Percentiles rank a stretch among this genome's conserved stretches.
Evolutionary conservation across 306 rosid genomes (phyloP).

Genomic region (Erythrophleum fordii): DNA sequence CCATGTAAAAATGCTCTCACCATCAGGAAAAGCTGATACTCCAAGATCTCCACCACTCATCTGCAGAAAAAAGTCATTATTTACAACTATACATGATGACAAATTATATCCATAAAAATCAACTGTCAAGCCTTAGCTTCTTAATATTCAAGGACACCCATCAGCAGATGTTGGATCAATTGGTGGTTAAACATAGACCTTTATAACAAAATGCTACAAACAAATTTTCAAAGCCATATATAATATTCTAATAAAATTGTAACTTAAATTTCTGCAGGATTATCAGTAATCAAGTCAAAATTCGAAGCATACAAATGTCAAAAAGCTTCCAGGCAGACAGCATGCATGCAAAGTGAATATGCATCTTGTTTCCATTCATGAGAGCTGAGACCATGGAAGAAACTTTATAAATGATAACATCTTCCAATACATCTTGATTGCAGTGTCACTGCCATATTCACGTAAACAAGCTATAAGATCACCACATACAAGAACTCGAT

Average conservation of each 20-base stretch:
- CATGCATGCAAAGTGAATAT: background rate
- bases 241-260: background rate
- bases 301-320: background rate
- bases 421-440: background rate
- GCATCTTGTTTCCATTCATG: background rate
- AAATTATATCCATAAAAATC: conserved; percentile 4
- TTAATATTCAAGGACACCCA: conserved; percentile 11
- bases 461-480: background rate
- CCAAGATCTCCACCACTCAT: conserved; percentile 96
- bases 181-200: background rate
- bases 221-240: background rate
- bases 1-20: conserved; percentile 93
- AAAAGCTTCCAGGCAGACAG: background rate
- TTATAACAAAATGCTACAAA: background rate
- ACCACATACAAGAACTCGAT: background rate
- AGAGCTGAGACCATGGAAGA: background rate
- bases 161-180: background rate
- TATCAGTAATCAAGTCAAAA: conserved; percentile 1
- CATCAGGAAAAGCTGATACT: conserved; percentile 91
- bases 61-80: conserved; percentile 49
- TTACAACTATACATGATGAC: conserved; percentile 2
- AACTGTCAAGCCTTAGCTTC: conserved; percentile 18
- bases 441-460: background rate
- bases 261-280: background rate
- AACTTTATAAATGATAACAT: background rate